Base-by-base conservation (phyloP, 2,329 filamentous ascomycete species). In the Dactylellina leptospora region DNA sequence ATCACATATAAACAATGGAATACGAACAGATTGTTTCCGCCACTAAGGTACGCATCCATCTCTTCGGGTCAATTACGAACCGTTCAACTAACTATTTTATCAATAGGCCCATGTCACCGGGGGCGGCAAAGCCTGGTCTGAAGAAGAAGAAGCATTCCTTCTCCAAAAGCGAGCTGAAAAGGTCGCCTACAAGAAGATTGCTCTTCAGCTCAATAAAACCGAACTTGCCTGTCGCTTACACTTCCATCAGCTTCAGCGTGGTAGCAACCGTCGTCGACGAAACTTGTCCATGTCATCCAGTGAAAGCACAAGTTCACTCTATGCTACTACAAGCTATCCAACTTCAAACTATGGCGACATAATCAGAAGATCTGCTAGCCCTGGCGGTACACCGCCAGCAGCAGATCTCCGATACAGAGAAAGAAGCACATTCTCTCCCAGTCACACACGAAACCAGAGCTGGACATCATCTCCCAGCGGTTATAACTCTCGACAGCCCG, bases 141-240 rank as follows among this genome's bases (percentile, higher is more conserved):
- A 93, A 79, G 90, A 92, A 80, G 90, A 93, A 90, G 91, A 95
- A 81, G 85, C 88, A 66, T 95, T 93, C 79, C 87, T 95, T 60
- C 85, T 95, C 73, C 90, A 92, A 80, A 93, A 90, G 72, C 89
- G 91, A 68, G 86, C 91, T 77, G 90, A 93, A 78, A 93, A 93
- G 82, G 92, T 93, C 87, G 91, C 91, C 0, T 95, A 95, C 81
- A 95, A 93, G 84, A 90, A 93, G 79, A 95, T 95, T 78, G 91
- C 91, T 68, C 86, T 88, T 69, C 89, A 93, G 77, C 82, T 95
- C 76, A 91, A 92, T 81, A 96, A 95, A 83, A 95, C 91, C 0
- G 91, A 95, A 82, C 84, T 95, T 70, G 91, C 91, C 50, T 96
- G 91, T 81, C 90, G 91, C 74, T 85, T 96, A 74, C 91, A 95